Percentiles rank a stretch among this genome's conserved stretches.
Evolutionary conservation across 1,284 basidiomycete species (phyloP).

Genomic region (Xerocomus nothofagi): DNA sequence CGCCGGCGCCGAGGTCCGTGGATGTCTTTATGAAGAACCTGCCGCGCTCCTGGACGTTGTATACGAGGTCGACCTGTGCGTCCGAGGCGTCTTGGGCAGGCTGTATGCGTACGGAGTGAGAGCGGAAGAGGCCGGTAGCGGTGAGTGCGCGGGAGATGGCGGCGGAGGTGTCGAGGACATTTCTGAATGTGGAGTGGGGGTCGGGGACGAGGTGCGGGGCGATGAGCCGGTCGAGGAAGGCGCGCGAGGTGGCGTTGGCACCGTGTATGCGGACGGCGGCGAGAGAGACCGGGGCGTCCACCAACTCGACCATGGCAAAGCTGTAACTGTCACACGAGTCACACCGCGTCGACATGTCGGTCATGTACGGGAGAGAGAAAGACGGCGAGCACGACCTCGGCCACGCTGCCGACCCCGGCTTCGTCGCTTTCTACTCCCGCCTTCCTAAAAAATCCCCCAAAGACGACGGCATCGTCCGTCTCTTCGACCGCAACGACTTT

Average conservation of each 20-base stretch:
- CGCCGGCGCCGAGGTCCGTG: slow-evolving; percentile 93
- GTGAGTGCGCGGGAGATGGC: slow-evolving; percentile 63
- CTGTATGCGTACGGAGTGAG: slow-evolving; percentile 74
- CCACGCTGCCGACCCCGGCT: slow-evolving; percentile 68
- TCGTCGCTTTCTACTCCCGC: slow-evolving; percentile 70
- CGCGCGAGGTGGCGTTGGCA: slow-evolving; percentile 68
- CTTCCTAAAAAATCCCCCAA: slow-evolving; percentile 64
- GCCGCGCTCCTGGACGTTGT: slow-evolving; percentile 77
- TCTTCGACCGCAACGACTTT: slow-evolving; percentile 86
- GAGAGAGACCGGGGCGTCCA: slow-evolving; percentile 30
- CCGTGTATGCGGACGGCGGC: slow-evolving; percentile 74
- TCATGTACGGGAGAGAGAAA: slow-evolving; percentile 74
- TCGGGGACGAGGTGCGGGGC: slow-evolving; percentile 46
- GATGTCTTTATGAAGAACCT: slow-evolving; percentile 82
- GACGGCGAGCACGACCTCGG: slow-evolving; percentile 51
- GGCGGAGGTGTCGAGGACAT: slow-evolving; percentile 69
- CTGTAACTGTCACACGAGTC: slow-evolving; percentile 20
- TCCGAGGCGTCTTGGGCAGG: slow-evolving; percentile 50
- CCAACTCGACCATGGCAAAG: slow-evolving; percentile 23
- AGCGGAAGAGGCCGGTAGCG: slow-evolving; percentile 73
- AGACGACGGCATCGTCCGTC: slow-evolving; percentile 71
- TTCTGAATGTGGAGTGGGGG: slow-evolving; percentile 48
- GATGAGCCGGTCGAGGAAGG: slow-evolving; percentile 80
- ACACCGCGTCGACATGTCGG: slow-evolving; percentile 22
- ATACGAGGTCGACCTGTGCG: slow-evolving; percentile 81